Conservation (phyloP, 306 rosid species). For the Cicer cuneatum region DNA sequence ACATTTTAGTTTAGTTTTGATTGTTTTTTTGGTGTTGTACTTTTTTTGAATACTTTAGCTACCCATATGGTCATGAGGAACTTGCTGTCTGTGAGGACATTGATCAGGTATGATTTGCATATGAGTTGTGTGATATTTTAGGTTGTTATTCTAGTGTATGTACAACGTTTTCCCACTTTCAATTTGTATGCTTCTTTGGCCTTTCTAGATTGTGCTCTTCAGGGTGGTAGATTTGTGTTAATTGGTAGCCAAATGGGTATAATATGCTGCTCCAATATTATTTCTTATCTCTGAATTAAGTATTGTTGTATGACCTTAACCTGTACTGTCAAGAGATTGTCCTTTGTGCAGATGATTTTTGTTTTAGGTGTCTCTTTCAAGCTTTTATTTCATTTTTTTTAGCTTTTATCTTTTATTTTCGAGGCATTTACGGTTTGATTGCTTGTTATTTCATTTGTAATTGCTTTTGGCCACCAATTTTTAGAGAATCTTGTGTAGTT, state of each 20-base stretch:
- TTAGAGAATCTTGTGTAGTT: neutral
- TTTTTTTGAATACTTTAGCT: no score
- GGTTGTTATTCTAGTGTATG: conserved; percentile 16
- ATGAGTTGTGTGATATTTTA: conserved; percentile 17
- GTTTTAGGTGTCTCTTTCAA: neutral
- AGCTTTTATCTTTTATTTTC: neutral
- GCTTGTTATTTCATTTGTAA: conserved; percentile 26
- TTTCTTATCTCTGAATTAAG: neutral
- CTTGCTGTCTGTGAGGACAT: conserved; percentile 94
- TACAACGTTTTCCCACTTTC: conserved; percentile 16
- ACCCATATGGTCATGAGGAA: conserved; percentile 96
- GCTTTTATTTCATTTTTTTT: conserved; percentile 1
- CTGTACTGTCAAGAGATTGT: conserved; percentile 1
- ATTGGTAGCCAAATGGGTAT: conserved; percentile 19
- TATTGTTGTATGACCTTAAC: conserved; percentile 18
- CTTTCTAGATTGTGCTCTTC: conserved; percentile 18
- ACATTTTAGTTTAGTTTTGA: no score
- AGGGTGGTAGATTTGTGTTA: conserved; percentile 16
- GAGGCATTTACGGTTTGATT: neutral
- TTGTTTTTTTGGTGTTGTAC: no score
- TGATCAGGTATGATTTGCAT: conserved; percentile 77
- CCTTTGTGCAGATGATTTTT: neutral
- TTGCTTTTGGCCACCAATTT: conserved; percentile 31
- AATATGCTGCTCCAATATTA: neutral
- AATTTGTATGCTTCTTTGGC: conserved; percentile 10